phyloP scores from a whole-genome alignment of 1,284 basidiomycete genomes.

The Exobasidium cylindrosporum region DNA sequence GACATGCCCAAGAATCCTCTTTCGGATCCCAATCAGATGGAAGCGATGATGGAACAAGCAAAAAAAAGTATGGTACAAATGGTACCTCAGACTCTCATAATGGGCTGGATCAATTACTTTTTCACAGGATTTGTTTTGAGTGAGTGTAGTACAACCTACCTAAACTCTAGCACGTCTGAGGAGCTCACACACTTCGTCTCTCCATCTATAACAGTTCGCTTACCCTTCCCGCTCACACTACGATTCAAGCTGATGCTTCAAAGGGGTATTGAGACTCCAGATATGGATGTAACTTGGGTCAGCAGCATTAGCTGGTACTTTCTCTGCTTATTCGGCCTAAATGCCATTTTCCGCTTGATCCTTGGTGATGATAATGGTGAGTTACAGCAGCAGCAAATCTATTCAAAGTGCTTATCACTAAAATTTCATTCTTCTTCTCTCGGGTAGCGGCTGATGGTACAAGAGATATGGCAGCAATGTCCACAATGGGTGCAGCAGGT shows the following conservation, averaged over 20 bases:
- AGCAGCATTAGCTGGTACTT: conserved; percentile 99
- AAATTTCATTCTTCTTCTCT: neutral
- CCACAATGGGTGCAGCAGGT: conserved; percentile 28
- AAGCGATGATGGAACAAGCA: conserved; percentile 97
- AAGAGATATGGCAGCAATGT: conserved; percentile 50
- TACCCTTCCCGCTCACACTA: conserved; percentile 93
- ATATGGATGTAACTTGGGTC: conserved; percentile 98
- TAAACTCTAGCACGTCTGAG: neutral
- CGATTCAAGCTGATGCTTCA: conserved; percentile 99
- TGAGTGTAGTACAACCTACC: conserved; percentile 55
- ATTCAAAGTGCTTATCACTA: conserved; percentile 1
- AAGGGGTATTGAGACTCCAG: conserved; percentile 87
- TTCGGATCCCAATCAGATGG: conserved; percentile 85
- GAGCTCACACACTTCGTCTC: neutral
- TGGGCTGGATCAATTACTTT: conserved; percentile 99
- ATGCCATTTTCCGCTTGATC: conserved; percentile 88
- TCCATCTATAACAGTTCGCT: conserved; percentile 62
- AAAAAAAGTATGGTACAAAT: conserved; percentile 89
- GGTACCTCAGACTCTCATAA: conserved; percentile 75
- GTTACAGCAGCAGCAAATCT: conserved; percentile 40
- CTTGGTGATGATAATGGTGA: conserved; percentile 86
- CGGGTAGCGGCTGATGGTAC: conserved; percentile 50
- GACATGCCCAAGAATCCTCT: conserved; percentile 63
- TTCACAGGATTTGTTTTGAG: conserved; percentile 97
- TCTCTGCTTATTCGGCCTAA: conserved; percentile 95